Base-by-base conservation (phyloP, 441 rosid genomes). In the Corymbia citriodora region DNA sequence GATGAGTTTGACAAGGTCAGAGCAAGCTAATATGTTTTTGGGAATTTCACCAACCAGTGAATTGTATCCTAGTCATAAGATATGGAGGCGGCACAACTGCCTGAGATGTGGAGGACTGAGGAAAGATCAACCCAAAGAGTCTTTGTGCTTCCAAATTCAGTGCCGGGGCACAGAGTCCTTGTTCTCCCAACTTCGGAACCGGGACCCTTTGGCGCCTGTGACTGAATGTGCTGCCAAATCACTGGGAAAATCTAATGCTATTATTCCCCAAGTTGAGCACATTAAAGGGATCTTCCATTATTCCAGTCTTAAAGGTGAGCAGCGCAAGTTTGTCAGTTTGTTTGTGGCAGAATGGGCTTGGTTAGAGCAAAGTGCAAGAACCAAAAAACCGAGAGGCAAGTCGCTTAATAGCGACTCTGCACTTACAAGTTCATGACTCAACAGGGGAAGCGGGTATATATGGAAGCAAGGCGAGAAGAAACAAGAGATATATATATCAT, bases 1-100 rank as follows among this genome's bases (percentile, higher is more conserved):
- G 88, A 31, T 10, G 27, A 81, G 27, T 29, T 1, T 1, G 3
- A 81, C 33, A 23, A 90, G 90, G 88, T 54, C 83, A 54, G 83
- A 83, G 72, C 91, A 90, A 45, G 13, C 8, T 13, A 90, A 91
- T 29, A 91, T 53, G 48, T 89, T 87, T 17, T 72, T 15, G 19
- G 90, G 92, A 31, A 91, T 88, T 87, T 57, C 82, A 7, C 91
- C 89, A 0, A 16, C 48, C 2, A 90, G 18, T 14, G 90, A 91
- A 79, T 90, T 90, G 83, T 55, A 89, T n/a, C 5, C 16, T 17
- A 90, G 33, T 16, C 18, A 8, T 11, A 90, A 31, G 49, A 17
- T 1, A 9, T 54, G 55, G 45, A 91, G 45, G 18, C 90, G 50
- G 21, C 10, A 12, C n/a, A 90, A 85, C 15, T 31, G 83, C 29